Base-by-base conservation (phyloP, 2,329 filamentous ascomycete genomes). In the Cordyceps cicadae region DNA sequence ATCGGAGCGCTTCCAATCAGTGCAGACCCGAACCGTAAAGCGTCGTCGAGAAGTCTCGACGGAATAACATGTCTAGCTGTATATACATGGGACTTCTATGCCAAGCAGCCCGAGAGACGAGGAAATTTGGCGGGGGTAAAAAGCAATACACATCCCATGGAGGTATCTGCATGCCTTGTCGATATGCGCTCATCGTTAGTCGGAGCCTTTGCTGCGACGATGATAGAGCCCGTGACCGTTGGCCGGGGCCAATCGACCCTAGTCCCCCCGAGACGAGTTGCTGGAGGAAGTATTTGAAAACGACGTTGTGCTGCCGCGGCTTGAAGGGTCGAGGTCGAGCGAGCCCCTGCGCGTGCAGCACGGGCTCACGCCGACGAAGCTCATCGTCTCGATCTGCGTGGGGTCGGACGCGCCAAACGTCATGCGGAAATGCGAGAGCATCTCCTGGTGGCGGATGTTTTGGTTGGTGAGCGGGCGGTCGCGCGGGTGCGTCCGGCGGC, bases 381-480 rank as follows among this genome's bases (percentile, higher is more conserved):
- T 72, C 29, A 69, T 63, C 5, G 65, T 66, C 59, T 73, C 69
- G 21, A 75, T 64, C 64, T 74, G 73, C 39, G 43, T 67, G 54
- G 50, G 69, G 64, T 65, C 70, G 65, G 68, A 70, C 37, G 74
- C 69, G 45, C 79, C 79, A 64, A 81, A 81, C 12, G 72, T 76
- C 67, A 78, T 75, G 60, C 71, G 75, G 70, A 78, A 81, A 60
- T 74, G 69, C 62, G 72, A 72, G 43, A 81, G 71, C 68, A 77
- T 72, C 69, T 79, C 75, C 66, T 79, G 78, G 66, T 80, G 75
- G 59, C 72, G 70, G 19, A 79, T 70, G 67, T 80, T 79, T 57
- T 76, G 71, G 60, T 74, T 70, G 9, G 75, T 79, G 54, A 79
- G 70, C 29, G 76, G 76, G 65, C 74, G 71, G 68, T 79, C 76